A percentile compares a stretch with the other conserved stretches of the same genome.
Conservation (phyloP, 2,329 filamentous ascomycete genomes). For the Triangularia setosa region DNA sequence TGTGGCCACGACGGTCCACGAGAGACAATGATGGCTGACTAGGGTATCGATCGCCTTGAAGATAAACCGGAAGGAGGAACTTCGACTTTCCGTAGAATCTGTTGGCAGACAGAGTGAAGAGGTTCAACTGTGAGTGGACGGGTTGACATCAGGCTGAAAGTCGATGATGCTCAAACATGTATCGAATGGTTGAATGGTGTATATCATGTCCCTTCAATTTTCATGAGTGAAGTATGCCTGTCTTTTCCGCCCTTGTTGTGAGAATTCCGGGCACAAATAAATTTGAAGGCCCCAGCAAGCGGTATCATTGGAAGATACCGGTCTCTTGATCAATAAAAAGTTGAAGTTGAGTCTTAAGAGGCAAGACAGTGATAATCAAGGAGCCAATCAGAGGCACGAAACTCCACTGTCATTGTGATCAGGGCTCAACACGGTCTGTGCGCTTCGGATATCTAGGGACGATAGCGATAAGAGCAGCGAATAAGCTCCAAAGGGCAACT, state of each 20-base stretch:
- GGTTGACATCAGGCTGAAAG: slow-evolving; percentile 3
- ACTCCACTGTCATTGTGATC: neutral
- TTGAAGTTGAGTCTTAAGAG: neutral
- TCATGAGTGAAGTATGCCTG: neutral
- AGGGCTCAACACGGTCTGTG: neutral
- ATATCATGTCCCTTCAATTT: neutral
- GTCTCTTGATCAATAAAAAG: neutral
- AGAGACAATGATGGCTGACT: neutral
- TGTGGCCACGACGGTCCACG: neutral
- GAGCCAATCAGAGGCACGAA: neutral
- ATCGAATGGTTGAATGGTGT: neutral
- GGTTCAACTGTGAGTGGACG: neutral
- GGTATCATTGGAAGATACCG: neutral
- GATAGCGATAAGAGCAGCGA: neutral
- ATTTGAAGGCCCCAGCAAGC: neutral
- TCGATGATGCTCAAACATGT: slow-evolving; percentile 1
- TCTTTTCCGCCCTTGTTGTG: neutral
- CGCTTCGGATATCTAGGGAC: neutral
- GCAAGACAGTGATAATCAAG: neutral
- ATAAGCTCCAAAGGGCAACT: neutral
- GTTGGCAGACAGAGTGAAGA: neutral
- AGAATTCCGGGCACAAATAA: too few relatives aligned
- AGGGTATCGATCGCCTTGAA: neutral
- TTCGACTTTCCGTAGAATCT: neutral
- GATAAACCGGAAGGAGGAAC: neutral